These are phyloP conservation scores for Chrysanthemum lavandulifolium DNA, from an alignment of 129 eudicot genomes.

Conservation along the genomic window DNA sequence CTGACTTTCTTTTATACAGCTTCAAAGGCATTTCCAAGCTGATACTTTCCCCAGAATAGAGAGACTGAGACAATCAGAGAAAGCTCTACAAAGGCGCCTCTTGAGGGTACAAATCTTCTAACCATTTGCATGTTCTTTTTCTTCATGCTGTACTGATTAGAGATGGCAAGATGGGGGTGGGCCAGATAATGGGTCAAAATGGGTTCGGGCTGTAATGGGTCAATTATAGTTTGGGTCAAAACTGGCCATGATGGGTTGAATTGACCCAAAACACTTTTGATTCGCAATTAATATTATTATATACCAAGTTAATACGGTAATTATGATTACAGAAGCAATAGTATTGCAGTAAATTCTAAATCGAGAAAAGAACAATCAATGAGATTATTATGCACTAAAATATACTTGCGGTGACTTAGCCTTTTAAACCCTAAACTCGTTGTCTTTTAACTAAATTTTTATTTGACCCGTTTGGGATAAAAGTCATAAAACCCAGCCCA, in stretches of 20 bases:
- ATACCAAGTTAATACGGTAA: no score
- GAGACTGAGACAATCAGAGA: slow-evolving; percentile 91
- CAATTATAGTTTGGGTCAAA: not conserved
- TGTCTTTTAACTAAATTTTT: no score
- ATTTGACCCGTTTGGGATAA: not conserved
- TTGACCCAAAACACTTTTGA: no score
- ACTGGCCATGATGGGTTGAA: not conserved
- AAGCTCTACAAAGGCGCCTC: slow-evolving; percentile 83
- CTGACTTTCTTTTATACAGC: slow-evolving; percentile 43
- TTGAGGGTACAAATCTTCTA: slow-evolving; percentile 57
- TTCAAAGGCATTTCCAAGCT: slow-evolving; percentile 96
- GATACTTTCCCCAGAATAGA: slow-evolving; percentile 92
- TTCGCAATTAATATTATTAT: no score
- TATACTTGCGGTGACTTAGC: no score
- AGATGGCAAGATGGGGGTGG: slow-evolving; percentile 1
- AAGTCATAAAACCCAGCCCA: not conserved
- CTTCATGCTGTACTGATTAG: not conserved
- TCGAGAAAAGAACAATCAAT: not conserved
- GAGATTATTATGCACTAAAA: no score
- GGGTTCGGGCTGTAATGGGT: not conserved
- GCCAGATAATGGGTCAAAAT: not conserved
- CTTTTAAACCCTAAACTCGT: no score
- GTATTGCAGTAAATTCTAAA: not conserved
- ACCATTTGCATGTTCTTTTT: not conserved
- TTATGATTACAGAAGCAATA: not conserved